Conservation (phyloP, 2,329 filamentous ascomycete species). For the Paecilomyces formosus region DNA sequence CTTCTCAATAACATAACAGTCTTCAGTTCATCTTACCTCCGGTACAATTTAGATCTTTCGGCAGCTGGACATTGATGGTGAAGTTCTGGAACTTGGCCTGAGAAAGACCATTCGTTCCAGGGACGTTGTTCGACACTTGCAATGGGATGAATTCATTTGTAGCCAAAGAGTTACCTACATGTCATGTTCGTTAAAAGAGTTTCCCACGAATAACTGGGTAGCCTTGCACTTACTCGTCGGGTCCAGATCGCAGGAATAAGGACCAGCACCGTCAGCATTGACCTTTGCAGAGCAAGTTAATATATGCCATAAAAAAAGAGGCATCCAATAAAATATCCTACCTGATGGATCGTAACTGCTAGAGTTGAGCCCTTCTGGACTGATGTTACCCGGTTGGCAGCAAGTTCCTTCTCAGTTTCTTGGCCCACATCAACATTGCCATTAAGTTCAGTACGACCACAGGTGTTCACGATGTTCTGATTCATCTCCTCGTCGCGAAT, state of each 20-base stretch:
- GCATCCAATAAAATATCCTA: neutral
- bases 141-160: neutral
- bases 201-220: neutral
- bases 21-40: neutral
- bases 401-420: conserved; percentile 28
- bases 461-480: conserved; percentile 30
- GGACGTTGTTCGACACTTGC: neutral
- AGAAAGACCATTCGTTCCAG: neutral
- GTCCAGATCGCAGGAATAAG: neutral
- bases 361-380: neutral
- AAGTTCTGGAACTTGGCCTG: neutral
- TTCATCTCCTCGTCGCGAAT: conserved; percentile 28
- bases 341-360: neutral
- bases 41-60: neutral
- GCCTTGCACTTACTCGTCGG: neutral
- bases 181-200: neutral
- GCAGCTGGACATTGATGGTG: neutral
- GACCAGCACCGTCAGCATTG: neutral
- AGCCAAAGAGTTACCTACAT: neutral
- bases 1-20: neutral
- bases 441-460: conserved; percentile 26
- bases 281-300: neutral
- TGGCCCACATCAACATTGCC: conserved; percentile 32
- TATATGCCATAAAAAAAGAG: neutral
- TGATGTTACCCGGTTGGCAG: conserved; percentile 16